A percentile compares a stretch with the other conserved stretches of the same genome.
Evolutionary conservation across 805 yeast species (phyloP).

Genomic region (Saccharomycopsis sp.): DNA sequence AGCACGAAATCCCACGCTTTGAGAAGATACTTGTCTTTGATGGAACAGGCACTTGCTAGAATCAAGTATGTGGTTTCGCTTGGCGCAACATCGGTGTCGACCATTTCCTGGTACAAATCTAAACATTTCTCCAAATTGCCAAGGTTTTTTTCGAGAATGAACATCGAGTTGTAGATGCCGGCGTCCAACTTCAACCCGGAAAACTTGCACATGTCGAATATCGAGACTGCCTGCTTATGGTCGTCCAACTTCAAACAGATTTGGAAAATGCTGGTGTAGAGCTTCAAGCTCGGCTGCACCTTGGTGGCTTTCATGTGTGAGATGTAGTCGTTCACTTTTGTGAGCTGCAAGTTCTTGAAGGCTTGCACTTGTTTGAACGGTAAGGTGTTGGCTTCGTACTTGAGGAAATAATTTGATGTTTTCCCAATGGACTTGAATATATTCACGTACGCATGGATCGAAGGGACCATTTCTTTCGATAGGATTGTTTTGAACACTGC

Average conservation of each 20-base stretch:
- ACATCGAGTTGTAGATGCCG: slow-evolving; percentile 60
- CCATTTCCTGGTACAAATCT: slow-evolving; percentile 68
- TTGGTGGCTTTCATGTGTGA: slow-evolving; percentile 32
- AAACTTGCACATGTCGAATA: slow-evolving; percentile 83
- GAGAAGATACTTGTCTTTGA: slow-evolving; percentile 36
- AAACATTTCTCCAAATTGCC: slow-evolving; percentile 65
- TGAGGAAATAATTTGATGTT: slow-evolving; percentile 23
- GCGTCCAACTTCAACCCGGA: slow-evolving; percentile 56
- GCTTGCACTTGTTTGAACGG: slow-evolving; percentile 6
- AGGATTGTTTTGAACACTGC: slow-evolving; percentile 25
- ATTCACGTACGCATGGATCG: slow-evolving; percentile 33
- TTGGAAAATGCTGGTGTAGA: slow-evolving; percentile 52
- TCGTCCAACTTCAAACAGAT: slow-evolving; percentile 46
- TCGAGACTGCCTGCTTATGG: slow-evolving; percentile 53
- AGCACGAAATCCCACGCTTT: slow-evolving; percentile 75
- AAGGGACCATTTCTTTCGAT: slow-evolving; percentile 24
- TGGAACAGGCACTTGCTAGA: slow-evolving; percentile 61
- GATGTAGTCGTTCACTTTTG: slow-evolving; percentile 32
- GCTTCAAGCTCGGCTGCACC: slow-evolving; percentile 34
- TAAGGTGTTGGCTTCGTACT: neutral
- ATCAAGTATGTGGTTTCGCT: slow-evolving; percentile 40
- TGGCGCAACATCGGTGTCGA: slow-evolving; percentile 30
- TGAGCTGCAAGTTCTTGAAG: slow-evolving; percentile 23
- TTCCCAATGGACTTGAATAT: slow-evolving; percentile 37
- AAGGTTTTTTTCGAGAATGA: slow-evolving; percentile 53